Percentiles rank a stretch among this genome's conserved stretches.
Conservation (phyloP, 495 filamentous ascomycete species). For the Aspergillus nidulans region DNA sequence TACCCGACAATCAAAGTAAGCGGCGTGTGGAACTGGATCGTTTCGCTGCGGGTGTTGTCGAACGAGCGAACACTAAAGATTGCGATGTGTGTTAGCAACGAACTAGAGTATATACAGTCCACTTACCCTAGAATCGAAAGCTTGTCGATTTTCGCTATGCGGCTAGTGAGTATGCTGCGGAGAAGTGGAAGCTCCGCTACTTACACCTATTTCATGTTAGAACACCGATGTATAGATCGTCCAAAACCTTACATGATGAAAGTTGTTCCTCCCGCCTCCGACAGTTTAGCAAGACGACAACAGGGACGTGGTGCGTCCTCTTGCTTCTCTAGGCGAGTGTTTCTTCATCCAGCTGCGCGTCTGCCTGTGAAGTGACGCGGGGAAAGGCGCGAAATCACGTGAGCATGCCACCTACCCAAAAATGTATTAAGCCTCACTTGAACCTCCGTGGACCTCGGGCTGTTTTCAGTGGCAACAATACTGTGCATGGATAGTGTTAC, state of each 20-base stretch:
- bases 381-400: slow-evolving; percentile 33
- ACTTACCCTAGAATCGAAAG: slow-evolving; percentile 74
- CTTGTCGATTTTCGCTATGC: slow-evolving; percentile 73
- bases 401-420: not conserved
- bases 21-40: slow-evolving; percentile 85
- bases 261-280: not conserved
- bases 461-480: too few species aligned
- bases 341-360: slow-evolving; percentile 10
- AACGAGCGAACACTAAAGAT: slow-evolving; percentile 79
- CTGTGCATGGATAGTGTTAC: too few species aligned
- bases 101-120: not conserved
- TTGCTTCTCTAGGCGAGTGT: not conserved
- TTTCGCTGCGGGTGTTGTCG: slow-evolving; percentile 67
- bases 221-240: not conserved
- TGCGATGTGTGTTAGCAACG: not conserved
- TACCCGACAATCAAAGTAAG: slow-evolving; percentile 93
- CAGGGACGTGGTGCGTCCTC: not conserved
- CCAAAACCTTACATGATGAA: not conserved
- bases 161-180: slow-evolving; percentile 6
- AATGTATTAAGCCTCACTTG: not conserved
- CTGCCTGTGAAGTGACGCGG: slow-evolving; percentile 18
- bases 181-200: not conserved
- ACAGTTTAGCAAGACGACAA: not conserved
- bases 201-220: not conserved
- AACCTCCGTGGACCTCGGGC: too few species aligned